Evolutionary conservation across 176 grass and related monocot genomes (phyloP).

Genomic region (Oryza coarctata): DNA sequence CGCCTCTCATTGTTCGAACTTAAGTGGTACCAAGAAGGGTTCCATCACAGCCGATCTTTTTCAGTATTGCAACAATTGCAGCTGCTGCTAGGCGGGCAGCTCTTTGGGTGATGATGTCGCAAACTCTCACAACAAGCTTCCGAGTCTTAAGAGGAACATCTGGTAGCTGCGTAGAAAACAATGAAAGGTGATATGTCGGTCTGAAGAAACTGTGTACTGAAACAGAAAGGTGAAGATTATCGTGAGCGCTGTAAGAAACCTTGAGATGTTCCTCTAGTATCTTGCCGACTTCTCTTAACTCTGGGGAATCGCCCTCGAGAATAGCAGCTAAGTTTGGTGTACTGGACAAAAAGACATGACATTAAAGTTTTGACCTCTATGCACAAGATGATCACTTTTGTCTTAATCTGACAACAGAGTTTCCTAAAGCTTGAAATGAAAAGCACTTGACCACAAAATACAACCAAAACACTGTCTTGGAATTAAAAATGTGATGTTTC

Average conservation of each 20-base stretch:
- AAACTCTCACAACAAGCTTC: slow-evolving; percentile 63
- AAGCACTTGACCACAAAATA: background rate
- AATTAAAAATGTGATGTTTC: background rate
- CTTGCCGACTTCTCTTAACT: slow-evolving; percentile 58
- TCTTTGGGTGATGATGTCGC: slow-evolving; percentile 56
- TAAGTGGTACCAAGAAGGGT: slow-evolving; percentile 37
- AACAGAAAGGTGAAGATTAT: background rate
- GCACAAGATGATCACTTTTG: background rate
- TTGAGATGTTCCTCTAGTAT: slow-evolving; percentile 62
- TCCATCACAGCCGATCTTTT: slow-evolving; percentile 76
- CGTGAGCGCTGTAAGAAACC: slow-evolving; percentile 21
- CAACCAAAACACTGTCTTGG: background rate
- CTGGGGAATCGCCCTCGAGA: slow-evolving; percentile 62
- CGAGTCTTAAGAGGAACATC: slow-evolving; percentile 60
- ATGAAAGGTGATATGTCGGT: background rate
- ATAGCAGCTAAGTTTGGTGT: slow-evolving; percentile 68
- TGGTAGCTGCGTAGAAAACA: slow-evolving; percentile 42
- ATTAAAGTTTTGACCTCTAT: background rate
- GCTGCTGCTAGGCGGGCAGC: slow-evolving; percentile 70
- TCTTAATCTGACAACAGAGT: background rate
- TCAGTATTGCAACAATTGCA: slow-evolving; percentile 70
- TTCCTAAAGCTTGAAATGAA: background rate
- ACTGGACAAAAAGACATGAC: slow-evolving; percentile 28
- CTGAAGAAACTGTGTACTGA: background rate
- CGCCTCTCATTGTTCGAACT: slow-evolving; percentile 38